Evolutionary conservation across 768 basidiomycete species (phyloP).

Genomic region (Phaffia tasmanica): DNA sequence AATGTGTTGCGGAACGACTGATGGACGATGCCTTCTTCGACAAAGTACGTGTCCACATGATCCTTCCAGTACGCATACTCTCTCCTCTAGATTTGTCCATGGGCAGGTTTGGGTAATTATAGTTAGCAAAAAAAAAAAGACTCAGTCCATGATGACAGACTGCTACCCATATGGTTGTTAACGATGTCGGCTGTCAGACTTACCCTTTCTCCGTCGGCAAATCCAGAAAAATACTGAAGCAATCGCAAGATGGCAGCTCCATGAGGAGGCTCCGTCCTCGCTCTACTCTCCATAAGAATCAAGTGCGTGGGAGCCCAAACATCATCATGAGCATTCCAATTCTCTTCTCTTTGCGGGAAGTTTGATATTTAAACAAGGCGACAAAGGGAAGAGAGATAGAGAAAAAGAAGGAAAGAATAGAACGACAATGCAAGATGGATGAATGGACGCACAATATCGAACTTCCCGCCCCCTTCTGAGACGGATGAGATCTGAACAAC

Average conservation of each 20-base stretch:
- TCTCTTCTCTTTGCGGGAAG: not conserved
- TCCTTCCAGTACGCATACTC: constrained; percentile 20
- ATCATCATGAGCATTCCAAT: too few species aligned
- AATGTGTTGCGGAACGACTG: constrained; percentile 5
- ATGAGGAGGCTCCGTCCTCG: constrained; percentile 11
- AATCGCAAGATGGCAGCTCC: constrained; percentile 20
- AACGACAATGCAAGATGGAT: not conserved
- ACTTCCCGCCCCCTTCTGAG: not conserved
- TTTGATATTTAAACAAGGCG: not conserved
- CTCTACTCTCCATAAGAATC: too few species aligned
- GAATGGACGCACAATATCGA: not conserved
- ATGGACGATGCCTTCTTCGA: constrained; percentile 5
- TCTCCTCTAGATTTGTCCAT: not conserved
- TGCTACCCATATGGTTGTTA: not conserved
- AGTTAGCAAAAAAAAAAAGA: not conserved
- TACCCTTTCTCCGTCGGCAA: constrained; percentile 21
- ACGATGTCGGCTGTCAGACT: not conserved
- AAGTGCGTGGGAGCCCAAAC: too few species aligned
- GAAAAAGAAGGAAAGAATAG: not conserved
- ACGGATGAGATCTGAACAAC: too few species aligned
- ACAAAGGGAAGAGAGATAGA: not conserved
- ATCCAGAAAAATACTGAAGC: constrained; percentile 23
- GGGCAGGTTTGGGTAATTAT: not conserved
- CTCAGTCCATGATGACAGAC: not conserved
- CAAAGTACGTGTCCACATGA: constrained; percentile 19